A percentile compares a stretch with the other conserved stretches of the same genome.
Evolutionary conservation across 768 basidiomycete genomes (phyloP).

Genomic region (Bullera alba): DNA sequence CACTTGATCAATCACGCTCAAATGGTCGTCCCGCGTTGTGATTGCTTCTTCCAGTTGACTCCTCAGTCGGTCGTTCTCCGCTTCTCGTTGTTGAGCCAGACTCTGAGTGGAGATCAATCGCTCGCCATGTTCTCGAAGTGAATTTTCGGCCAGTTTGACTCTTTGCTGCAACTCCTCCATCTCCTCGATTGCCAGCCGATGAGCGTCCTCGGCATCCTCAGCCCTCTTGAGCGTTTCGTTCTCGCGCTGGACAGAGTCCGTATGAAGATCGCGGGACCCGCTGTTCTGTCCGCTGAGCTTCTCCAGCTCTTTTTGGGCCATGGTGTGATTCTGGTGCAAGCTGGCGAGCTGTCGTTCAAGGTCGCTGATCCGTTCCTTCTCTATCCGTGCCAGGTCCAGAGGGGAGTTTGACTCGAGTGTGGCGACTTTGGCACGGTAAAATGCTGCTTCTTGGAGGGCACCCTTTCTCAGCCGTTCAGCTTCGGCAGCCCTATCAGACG

Average conservation of each 20-base stretch:
- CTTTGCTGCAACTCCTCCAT: conserved; percentile 65
- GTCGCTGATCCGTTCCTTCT: conserved; percentile 69
- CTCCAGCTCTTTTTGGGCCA: conserved; percentile 58
- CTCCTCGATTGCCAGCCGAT: conserved; percentile 59
- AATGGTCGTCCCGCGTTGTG: conserved; percentile 69
- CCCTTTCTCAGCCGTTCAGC: conserved; percentile 68
- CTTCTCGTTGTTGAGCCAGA: conserved; percentile 66
- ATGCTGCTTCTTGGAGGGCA: conserved; percentile 89
- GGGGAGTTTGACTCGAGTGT: conserved; percentile 69
- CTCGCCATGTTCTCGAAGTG: conserved; percentile 69
- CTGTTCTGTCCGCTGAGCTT: conserved; percentile 69
- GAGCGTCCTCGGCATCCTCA: conserved; percentile 61
- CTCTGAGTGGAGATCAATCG: conserved; percentile 67
- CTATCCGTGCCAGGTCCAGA: conserved; percentile 61
- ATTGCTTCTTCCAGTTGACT: conserved; percentile 66
- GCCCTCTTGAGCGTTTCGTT: conserved; percentile 68
- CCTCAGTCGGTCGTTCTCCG: conserved; percentile 61
- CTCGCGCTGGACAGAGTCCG: conserved; percentile 72
- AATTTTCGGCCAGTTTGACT: conserved; percentile 56
- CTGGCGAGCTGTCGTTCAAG: conserved; percentile 64
- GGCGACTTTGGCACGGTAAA: conserved; percentile 87
- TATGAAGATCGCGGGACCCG: conserved; percentile 59
- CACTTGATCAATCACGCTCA: conserved; percentile 80
- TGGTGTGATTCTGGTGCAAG: conserved; percentile 53
- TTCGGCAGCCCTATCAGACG: conserved; percentile 70